Conservation (phyloP, 306 rosid genomes). For the Sicyos baderoa region DNA sequence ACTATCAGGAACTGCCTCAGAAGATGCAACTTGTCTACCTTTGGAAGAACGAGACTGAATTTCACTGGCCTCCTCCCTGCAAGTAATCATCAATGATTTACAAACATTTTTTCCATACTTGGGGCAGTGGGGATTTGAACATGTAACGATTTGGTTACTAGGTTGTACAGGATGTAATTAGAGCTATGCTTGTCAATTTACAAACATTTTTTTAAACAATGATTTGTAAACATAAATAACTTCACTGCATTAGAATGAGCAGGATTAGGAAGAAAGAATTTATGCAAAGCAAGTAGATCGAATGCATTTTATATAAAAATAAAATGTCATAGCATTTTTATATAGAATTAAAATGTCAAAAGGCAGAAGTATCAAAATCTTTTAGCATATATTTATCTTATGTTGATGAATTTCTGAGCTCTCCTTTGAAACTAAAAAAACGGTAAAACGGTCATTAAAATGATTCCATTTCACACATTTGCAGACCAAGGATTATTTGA, state of each 20-base stretch:
- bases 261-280: not conserved
- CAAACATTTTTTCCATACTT: not conserved
- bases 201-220: too few species aligned
- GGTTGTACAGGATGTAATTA: too few species aligned
- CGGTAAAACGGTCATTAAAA: not conserved
- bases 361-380: not conserved
- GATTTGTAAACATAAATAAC: not conserved
- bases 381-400: not conserved
- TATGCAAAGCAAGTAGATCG: not conserved
- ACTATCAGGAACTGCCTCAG: slow-evolving; percentile 31
- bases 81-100: slow-evolving; percentile 14
- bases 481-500: not conserved
- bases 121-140: too few species aligned
- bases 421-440: not conserved
- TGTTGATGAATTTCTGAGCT: not conserved
- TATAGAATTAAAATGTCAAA: not conserved
- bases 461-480: not conserved
- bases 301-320: not conserved
- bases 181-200: too few species aligned
- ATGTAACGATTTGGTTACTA: too few species aligned
- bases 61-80: slow-evolving; percentile 69
- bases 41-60: slow-evolving; percentile 29
- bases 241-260: not conserved
- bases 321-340: too few species aligned
- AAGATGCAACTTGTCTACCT: slow-evolving; percentile 24